Conservation (phyloP, 1,139 yeast genomes). For the Hansenula sp. region DNA sequence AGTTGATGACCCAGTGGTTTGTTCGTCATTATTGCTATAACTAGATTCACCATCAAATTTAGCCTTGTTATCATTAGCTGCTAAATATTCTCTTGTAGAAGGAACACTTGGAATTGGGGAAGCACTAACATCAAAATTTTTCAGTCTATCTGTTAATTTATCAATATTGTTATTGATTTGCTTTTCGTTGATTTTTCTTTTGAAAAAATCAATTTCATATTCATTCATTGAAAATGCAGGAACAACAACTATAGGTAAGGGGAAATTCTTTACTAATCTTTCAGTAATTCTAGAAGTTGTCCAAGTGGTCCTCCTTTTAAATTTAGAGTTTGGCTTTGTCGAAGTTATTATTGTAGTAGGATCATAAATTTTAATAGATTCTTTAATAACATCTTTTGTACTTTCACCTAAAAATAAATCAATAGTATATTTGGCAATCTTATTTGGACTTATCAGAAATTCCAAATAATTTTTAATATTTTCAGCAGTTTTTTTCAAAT, state of each 20-base stretch:
- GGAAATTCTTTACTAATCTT: slow-evolving; percentile 56
- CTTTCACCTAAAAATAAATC: slow-evolving; percentile 33
- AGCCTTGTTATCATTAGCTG: neutral
- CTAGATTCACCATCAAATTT: neutral
- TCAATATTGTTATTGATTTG: slow-evolving; percentile 4
- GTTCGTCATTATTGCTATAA: neutral
- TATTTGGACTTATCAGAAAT: slow-evolving; percentile 40
- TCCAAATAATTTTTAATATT: slow-evolving; percentile 45
- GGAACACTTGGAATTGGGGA: slow-evolving; percentile 8
- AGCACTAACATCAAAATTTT: slow-evolving; percentile 7
- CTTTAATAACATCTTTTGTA: slow-evolving; percentile 40
- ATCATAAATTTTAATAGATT: slow-evolving; percentile 57
- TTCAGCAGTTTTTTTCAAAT: slow-evolving; percentile 25
- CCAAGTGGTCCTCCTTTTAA: slow-evolving; percentile 58
- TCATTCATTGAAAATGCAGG: slow-evolving; percentile 61
- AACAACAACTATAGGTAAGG: slow-evolving; percentile 65
- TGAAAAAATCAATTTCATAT: slow-evolving; percentile 41
- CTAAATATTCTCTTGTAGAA: neutral
- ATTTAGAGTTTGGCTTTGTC: slow-evolving; percentile 46
- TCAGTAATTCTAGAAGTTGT: slow-evolving; percentile 58
- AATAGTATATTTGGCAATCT: slow-evolving; percentile 52
- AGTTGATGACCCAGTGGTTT: neutral
- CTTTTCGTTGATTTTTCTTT: slow-evolving; percentile 4
- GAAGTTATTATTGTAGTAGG: slow-evolving; percentile 67
- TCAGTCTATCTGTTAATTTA: slow-evolving; percentile 5